Conservation (phyloP, 805 yeast species). For the Tetrapisispora arboricola region DNA sequence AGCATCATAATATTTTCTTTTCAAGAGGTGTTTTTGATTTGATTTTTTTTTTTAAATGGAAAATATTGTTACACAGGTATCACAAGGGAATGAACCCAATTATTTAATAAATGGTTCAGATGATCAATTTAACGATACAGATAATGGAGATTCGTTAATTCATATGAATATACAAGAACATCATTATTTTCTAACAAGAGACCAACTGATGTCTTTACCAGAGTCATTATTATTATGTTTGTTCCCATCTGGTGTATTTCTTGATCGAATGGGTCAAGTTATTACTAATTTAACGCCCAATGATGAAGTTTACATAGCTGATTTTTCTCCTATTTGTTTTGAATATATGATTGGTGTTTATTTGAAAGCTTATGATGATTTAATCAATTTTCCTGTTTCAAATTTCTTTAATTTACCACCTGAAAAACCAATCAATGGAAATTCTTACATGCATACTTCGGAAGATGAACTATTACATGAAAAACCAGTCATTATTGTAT, state of each 20-base stretch:
- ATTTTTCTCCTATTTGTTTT: conserved; percentile 80
- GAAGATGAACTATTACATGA: conserved; percentile 59
- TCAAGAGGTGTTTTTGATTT: neutral
- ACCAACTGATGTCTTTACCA: conserved; percentile 84
- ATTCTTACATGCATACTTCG: conserved; percentile 22
- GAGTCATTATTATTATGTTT: conserved; percentile 79
- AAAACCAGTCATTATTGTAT: conserved; percentile 83
- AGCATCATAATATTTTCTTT: too few species aligned
- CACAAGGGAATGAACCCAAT: conserved; percentile 30
- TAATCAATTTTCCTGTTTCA: conserved; percentile 32
- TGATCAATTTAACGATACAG: conserved; percentile 25
- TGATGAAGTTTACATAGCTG: conserved; percentile 62
- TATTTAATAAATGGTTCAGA: neutral
- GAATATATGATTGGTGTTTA: conserved; percentile 70
- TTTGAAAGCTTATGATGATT: conserved; percentile 54
- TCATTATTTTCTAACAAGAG: conserved; percentile 68
- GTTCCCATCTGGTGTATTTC: conserved; percentile 83
- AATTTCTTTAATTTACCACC: neutral
- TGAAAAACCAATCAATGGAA: neutral
- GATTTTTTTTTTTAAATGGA: conserved; percentile 13
- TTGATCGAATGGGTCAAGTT: conserved; percentile 66
- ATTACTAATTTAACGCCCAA: conserved; percentile 71
- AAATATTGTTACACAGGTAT: conserved; percentile 62
- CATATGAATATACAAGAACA: conserved; percentile 69
- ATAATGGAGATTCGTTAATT: conserved; percentile 46